phyloP scores from a whole-genome alignment of 345 rosid species.

The Erodium maritimum region DNA sequence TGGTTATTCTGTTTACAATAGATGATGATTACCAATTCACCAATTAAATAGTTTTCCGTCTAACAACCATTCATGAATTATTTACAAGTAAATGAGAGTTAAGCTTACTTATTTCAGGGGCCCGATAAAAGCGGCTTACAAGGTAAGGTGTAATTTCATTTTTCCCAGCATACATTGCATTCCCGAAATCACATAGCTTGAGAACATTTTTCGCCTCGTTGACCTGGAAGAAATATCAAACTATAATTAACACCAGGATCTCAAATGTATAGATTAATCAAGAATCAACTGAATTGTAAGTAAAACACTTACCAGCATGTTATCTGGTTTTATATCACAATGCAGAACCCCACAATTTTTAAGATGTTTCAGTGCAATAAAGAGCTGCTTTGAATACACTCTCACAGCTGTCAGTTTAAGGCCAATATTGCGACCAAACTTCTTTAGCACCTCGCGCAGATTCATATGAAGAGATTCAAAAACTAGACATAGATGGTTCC shows the following conservation, averaged over 20 bases:
- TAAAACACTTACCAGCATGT: constrained; percentile 69
- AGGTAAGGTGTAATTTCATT: constrained; percentile 97
- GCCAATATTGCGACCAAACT: constrained; percentile 99
- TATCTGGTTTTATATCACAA: constrained; percentile 98
- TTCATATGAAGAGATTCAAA: constrained; percentile 99
- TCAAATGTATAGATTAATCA: constrained; percentile 5
- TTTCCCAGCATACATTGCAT: constrained; percentile 98
- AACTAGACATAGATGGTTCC: constrained; percentile 97
- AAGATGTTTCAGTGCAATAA: constrained; percentile 90
- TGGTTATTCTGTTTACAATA: not conserved
- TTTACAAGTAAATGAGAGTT: not conserved
- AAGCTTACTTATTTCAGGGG: constrained; percentile 94
- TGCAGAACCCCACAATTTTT: constrained; percentile 94
- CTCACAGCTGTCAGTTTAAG: constrained; percentile 91
- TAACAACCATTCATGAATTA: too few species aligned
- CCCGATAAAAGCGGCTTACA: constrained; percentile 98
- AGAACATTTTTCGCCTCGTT: constrained; percentile 94
- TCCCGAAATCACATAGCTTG: constrained; percentile 99
- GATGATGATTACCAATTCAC: not conserved
- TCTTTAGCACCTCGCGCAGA: constrained; percentile 97
- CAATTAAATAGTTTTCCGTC: not conserved
- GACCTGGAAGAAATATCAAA: constrained; percentile 35
- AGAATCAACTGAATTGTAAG: constrained; percentile 4
- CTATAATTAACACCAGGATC: not conserved
- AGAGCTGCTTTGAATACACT: constrained; percentile 86